Evolutionary conservation across 2,329 filamentous ascomycete genomes (phyloP), one percentile per base, ranked within the genome.

Genomic region (Aureobasidium sp.): DNA sequence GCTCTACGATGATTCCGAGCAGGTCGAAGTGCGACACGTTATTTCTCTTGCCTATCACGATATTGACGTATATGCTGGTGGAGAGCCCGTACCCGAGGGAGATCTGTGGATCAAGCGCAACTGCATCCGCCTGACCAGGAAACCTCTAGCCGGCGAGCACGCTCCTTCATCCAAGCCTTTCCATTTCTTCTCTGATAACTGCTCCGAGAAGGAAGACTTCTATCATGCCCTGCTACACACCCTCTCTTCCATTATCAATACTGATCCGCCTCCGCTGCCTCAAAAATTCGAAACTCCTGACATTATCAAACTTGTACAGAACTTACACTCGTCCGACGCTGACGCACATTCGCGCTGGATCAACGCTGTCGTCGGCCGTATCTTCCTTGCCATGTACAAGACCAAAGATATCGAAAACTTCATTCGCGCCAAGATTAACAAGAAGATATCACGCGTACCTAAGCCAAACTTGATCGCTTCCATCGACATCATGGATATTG

Each of bases 131-230:
- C 79, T 97, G 36, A 84, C 85, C n/a, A 83, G 90, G 67, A 87
- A 84, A 69, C 73, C 76, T 37, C 79, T 82, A 36, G 78, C 78
- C 29, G 76, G 78, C 29, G 84, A 87, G 37, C 24, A 68, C 81
- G 32, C 77, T 81, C 2, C 81, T 83, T 3, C 84, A 87, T 65
- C 90, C 7, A 92, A 90, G 67, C 92, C 94, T 0, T 97, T 97
- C 76, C 97, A 87, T 71, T 80, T 99, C 5, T 99, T 97, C 74
- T 95, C 90, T 0, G 92, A 97, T 67, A 96, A 95, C 70, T 90
- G 90, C 72, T 96, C 92, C 0, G 91, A 94, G 51, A 99, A 99
- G 74, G 94, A 99, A 74, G 94, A 99, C 72, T 97, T 99, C 75
- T 99, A 99, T 74, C 93, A 96, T 75, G 89, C 93, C 13, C 80